phyloP scores from a whole-genome alignment of 2,329 filamentous ascomycete species.

The Aspergillus floridensis region DNA sequence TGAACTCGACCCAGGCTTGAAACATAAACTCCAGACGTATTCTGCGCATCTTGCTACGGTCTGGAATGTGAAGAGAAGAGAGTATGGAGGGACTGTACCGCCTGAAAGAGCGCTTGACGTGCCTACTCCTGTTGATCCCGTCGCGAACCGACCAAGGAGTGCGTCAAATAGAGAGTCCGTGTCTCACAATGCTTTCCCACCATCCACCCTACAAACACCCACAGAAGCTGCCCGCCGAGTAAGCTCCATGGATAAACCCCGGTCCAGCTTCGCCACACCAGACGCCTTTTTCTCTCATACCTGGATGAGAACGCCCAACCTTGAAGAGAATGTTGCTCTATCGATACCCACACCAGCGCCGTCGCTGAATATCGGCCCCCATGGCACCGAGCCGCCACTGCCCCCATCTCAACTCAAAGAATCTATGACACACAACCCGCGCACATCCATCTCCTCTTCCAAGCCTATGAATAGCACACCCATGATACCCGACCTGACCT shows the following conservation, averaged over 20 bases:
- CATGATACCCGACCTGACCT: conserved; percentile 24
- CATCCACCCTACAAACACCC: background rate
- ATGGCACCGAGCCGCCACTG: conserved; percentile 19
- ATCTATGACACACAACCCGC: conserved; percentile 12
- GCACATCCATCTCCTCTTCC: conserved; percentile 18
- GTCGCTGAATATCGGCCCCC: conserved; percentile 25
- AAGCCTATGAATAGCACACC: conserved; percentile 19
- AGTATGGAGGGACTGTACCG: background rate
- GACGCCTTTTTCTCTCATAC: conserved; percentile 26
- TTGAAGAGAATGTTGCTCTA: conserved; percentile 26
- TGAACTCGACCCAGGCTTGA: conserved; percentile 27
- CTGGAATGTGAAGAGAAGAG: conserved; percentile 23
- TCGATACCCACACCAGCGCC: conserved; percentile 29
- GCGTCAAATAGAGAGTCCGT: conserved; percentile 2
- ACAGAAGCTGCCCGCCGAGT: conserved; percentile 1
- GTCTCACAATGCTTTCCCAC: conserved; percentile 3
- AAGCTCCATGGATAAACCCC: conserved; percentile 10
- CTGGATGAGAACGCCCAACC: conserved; percentile 29
- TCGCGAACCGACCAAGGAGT: conserved; percentile 6
- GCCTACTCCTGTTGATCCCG: background rate
- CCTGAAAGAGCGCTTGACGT: background rate
- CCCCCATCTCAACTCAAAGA: conserved; percentile 20
- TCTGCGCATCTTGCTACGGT: conserved; percentile 30
- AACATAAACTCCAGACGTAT: conserved; percentile 27
- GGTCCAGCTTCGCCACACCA: conserved; percentile 12